Percentiles rank a stretch among this genome's conserved stretches.
phyloP scores from a whole-genome alignment of 768 basidiomycete genomes.

The Tylopilus subfusipes region DNA sequence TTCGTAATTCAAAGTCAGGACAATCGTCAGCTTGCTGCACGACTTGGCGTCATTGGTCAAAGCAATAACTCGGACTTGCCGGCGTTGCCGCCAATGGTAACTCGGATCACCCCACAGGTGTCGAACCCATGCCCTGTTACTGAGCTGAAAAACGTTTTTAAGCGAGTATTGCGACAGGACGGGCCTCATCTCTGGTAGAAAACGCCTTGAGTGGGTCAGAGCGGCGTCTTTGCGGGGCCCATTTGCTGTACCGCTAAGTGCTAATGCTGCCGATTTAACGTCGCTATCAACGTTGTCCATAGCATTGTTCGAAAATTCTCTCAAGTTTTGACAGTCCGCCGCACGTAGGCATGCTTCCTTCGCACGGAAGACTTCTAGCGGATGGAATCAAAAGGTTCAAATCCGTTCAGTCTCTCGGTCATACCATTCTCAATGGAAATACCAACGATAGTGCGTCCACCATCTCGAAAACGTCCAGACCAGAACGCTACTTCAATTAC shows the following conservation, averaged over 20 bases:
- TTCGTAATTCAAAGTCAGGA: conserved; percentile 29
- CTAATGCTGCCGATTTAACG: conserved; percentile 8
- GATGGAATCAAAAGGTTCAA: conserved; percentile 15
- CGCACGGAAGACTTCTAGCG: conserved; percentile 5
- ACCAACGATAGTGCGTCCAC: not conserved
- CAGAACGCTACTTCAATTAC: conserved; percentile 8
- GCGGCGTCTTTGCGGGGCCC: conserved; percentile 15
- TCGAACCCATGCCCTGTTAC: conserved; percentile 13
- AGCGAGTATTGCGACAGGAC: conserved; percentile 10
- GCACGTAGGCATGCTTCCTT: conserved; percentile 4
- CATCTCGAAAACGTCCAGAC: conserved; percentile 4
- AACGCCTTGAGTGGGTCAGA: conserved; percentile 18
- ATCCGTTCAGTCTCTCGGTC: not conserved
- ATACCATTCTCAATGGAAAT: conserved; percentile 1
- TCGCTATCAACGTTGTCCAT: conserved; percentile 5
- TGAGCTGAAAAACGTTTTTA: conserved; percentile 18
- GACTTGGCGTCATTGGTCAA: conserved; percentile 11
- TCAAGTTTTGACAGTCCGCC: not conserved
- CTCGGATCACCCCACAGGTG: conserved; percentile 10
- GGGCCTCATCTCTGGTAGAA: conserved; percentile 5
- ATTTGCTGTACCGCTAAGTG: conserved; percentile 14
- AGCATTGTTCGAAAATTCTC: conserved; percentile 10
- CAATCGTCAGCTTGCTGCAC: conserved; percentile 16
- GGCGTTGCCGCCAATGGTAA: conserved; percentile 21
- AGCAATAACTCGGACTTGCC: conserved; percentile 11